A percentile compares a stretch with the other conserved stretches of the same genome.
phyloP scores from a whole-genome alignment of 345 rosid genomes.

The Brassica incana region DNA sequence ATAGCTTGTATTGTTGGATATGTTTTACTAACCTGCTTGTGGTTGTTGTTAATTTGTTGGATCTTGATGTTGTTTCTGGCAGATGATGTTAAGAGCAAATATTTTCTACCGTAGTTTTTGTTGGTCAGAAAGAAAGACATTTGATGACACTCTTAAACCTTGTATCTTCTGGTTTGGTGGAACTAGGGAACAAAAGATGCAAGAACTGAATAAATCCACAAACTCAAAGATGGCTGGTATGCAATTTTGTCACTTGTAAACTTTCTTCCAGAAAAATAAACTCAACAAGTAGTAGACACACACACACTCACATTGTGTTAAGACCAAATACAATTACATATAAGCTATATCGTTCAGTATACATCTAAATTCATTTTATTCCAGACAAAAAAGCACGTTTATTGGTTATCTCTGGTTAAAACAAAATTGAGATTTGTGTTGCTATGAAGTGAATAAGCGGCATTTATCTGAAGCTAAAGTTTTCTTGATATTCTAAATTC shows the following conservation, averaged over 20 bases:
- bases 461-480: not conserved
- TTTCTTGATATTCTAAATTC: not conserved
- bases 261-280: not conserved
- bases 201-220: slow-evolving; percentile 32
- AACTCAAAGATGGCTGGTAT: slow-evolving; percentile 37
- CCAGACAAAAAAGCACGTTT: not conserved
- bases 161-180: slow-evolving; percentile 7
- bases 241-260: slow-evolving; percentile 14
- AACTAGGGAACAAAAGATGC: slow-evolving; percentile 27
- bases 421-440: not conserved
- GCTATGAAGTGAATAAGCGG: not conserved
- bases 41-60: not conserved
- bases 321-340: not conserved
- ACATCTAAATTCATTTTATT: slow-evolving; percentile 19
- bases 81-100: slow-evolving; percentile 64
- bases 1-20: no score
- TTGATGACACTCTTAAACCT: not conserved
- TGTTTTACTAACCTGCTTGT: not conserved
- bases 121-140: not conserved
- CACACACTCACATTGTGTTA: no score
- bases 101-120: not conserved
- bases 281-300: not conserved
- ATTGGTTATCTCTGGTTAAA: not conserved
- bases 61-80: slow-evolving; percentile 21
- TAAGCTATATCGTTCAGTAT: not conserved